These are phyloP conservation scores for Pistacia vera DNA, from an alignment of 345 rosid genomes.

Conservation along the genomic window DNA sequence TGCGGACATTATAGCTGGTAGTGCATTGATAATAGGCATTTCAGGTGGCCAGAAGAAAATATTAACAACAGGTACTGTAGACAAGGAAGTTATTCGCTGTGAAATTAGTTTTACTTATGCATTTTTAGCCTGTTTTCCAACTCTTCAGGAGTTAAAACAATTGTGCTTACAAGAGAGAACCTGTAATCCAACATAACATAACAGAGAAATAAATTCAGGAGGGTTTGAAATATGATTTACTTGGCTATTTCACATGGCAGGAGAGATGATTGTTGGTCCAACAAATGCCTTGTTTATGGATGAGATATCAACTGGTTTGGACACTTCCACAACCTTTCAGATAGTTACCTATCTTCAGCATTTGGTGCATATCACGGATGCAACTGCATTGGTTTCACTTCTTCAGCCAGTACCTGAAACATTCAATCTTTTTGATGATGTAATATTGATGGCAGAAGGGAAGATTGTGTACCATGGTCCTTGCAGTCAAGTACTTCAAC, in stretches of 20 bases:
- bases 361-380: slow-evolving; percentile 40
- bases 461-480: slow-evolving; percentile 58
- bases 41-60: slow-evolving; percentile 56
- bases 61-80: slow-evolving; percentile 38
- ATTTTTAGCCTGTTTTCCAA: background rate
- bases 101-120: background rate
- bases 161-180: background rate
- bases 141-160: background rate
- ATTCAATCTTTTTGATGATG: slow-evolving; percentile 58
- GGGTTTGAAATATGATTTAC: background rate
- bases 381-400: slow-evolving; percentile 53
- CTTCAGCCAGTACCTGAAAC: slow-evolving; percentile 73
- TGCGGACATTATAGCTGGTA: slow-evolving; percentile 42
- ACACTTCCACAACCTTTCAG: slow-evolving; percentile 62
- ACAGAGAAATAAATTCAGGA: too few relatives aligned
- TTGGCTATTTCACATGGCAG: slow-evolving; percentile 26
- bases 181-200: too few relatives aligned
- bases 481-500: slow-evolving; percentile 34
- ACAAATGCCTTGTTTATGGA: slow-evolving; percentile 58
- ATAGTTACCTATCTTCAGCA: slow-evolving; percentile 54
- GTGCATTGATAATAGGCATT: slow-evolving; percentile 42
- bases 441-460: slow-evolving; percentile 59
- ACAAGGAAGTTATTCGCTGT: background rate
- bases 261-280: slow-evolving; percentile 62
- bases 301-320: slow-evolving; percentile 62